These are phyloP conservation scores for Coprinopsis sp. DNA, from an alignment of 768 basidiomycete species.

Conservation along the genomic window DNA sequence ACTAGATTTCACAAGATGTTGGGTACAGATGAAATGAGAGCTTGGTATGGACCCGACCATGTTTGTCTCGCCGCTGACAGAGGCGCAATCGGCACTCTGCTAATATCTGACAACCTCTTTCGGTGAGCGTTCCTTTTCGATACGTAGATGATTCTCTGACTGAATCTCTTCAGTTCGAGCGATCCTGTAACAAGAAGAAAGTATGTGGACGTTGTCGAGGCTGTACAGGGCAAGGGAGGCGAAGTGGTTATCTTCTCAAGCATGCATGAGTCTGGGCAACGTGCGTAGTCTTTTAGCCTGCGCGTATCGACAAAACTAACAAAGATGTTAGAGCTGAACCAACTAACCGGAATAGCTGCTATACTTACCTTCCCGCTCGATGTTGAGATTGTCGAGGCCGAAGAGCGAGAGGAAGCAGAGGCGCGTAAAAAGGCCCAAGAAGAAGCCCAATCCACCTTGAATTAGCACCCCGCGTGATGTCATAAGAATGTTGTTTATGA, in stretches of 20 bases:
- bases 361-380: slow-evolving; percentile 95
- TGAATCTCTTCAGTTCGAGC: slow-evolving; percentile 52
- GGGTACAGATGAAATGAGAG: slow-evolving; percentile 87
- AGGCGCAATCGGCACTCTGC: slow-evolving; percentile 87
- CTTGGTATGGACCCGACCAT: slow-evolving; percentile 98
- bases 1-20: slow-evolving; percentile 97
- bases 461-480: slow-evolving; percentile 9
- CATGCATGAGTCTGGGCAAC: slow-evolving; percentile 99
- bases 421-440: slow-evolving; percentile 57
- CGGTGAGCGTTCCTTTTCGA: slow-evolving; percentile 43
- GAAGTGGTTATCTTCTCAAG: slow-evolving; percentile 97
- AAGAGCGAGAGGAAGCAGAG: slow-evolving; percentile 78
- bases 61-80: slow-evolving; percentile 88
- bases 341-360: slow-evolving; percentile 91
- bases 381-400: slow-evolving; percentile 89
- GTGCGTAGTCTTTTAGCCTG: too few species aligned
- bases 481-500: too few species aligned
- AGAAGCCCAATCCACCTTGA: slow-evolving; percentile 23
- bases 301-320: too few species aligned
- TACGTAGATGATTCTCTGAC: background rate
- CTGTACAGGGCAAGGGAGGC: slow-evolving; percentile 81
- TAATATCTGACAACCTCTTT: slow-evolving; percentile 95
- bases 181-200: slow-evolving; percentile 73
- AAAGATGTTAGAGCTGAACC: slow-evolving; percentile 73
- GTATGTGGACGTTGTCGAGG: slow-evolving; percentile 86